phyloP scores from a whole-genome alignment of 2,329 filamentous ascomycete species.

The Myotisia sp. region DNA sequence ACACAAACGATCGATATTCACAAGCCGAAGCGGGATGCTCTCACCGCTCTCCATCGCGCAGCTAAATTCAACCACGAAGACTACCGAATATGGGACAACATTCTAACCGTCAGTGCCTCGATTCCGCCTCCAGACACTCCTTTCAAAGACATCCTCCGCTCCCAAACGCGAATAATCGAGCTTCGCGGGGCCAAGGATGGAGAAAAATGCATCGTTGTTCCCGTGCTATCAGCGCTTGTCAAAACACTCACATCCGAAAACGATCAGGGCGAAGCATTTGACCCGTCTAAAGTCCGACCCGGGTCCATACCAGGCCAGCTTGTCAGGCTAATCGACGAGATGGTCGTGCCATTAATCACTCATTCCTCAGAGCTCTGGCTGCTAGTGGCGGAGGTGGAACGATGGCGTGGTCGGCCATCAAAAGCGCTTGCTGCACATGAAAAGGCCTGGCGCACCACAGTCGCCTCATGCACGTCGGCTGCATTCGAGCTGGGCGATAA shows the following conservation, averaged over 20 bases:
- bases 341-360: slow-evolving; percentile 73
- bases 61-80: slow-evolving; percentile 71
- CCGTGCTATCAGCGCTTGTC: slow-evolving; percentile 58
- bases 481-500: slow-evolving; percentile 41
- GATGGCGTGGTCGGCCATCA: slow-evolving; percentile 56
- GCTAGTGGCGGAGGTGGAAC: slow-evolving; percentile 54
- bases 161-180: slow-evolving; percentile 59
- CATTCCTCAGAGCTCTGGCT: slow-evolving; percentile 62
- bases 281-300: slow-evolving; percentile 29
- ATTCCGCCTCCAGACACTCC: slow-evolving; percentile 53
- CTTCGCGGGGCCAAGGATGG: slow-evolving; percentile 52
- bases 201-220: slow-evolving; percentile 63
- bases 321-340: slow-evolving; percentile 57
- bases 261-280: slow-evolving; percentile 12
- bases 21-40: slow-evolving; percentile 55
- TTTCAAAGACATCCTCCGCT: slow-evolving; percentile 60
- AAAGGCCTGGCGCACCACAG: slow-evolving; percentile 68
- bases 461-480: slow-evolving; percentile 33
- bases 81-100: slow-evolving; percentile 92
- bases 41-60: slow-evolving; percentile 75
- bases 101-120: slow-evolving; percentile 71
- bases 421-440: slow-evolving; percentile 73
- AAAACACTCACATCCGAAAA: slow-evolving; percentile 47
- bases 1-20: slow-evolving; percentile 35
- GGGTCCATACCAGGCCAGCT: slow-evolving; percentile 41